Conservation (phyloP, 202 grass and related monocot genomes). For the Setaria viridis region DNA sequence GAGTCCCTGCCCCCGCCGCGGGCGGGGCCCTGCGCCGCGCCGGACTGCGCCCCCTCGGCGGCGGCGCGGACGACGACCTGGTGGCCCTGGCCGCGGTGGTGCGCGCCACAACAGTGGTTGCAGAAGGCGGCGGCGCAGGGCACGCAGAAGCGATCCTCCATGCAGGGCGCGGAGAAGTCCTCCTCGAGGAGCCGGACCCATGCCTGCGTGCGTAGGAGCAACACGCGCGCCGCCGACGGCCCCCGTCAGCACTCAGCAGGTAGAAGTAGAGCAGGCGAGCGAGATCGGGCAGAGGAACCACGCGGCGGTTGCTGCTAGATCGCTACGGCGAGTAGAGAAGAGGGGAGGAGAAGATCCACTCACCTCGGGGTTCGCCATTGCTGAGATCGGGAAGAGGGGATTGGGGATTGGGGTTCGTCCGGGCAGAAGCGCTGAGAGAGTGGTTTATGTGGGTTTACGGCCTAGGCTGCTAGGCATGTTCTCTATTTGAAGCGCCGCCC, state of each 20-base stretch:
- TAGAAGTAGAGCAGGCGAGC: neutral
- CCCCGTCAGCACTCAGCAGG: neutral
- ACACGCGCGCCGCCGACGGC: neutral
- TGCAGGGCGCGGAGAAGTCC: constrained; percentile 20
- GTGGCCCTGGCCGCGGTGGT: constrained; percentile 33
- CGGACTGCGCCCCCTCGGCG: neutral
- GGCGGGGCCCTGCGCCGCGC: neutral
- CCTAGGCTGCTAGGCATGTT: neutral
- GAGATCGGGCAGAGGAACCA: neutral
- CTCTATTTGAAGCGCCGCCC: too few species aligned
- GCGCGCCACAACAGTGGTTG: constrained; percentile 23
- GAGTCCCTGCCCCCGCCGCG: neutral
- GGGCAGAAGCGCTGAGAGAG: neutral
- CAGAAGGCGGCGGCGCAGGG: constrained; percentile 40
- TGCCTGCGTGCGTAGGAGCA: neutral
- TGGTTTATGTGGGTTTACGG: neutral
- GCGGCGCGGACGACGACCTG: neutral
- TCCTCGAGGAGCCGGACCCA: constrained; percentile 27
- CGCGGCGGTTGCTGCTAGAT: neutral
- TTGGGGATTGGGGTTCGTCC: neutral
- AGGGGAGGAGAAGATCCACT: neutral
- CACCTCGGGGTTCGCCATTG: constrained; percentile 19
- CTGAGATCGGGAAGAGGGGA: neutral
- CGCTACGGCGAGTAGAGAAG: neutral
- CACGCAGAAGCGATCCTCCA: constrained; percentile 29